Base-by-base conservation (phyloP, 805 yeast genomes). In the Lachancea lanzarotensis region DNA sequence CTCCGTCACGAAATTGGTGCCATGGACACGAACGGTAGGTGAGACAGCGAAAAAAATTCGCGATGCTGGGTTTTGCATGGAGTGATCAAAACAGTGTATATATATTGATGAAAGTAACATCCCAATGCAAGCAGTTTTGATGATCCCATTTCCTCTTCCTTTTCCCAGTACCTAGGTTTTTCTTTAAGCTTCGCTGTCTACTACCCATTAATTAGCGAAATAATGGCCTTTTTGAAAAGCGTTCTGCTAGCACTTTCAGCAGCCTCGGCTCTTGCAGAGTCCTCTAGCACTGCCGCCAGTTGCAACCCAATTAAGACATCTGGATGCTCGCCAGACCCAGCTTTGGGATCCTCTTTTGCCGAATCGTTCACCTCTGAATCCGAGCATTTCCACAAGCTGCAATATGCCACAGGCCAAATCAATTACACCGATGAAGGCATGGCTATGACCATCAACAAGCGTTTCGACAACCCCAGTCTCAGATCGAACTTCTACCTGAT, bases 401-500 rank as follows among this genome's bases (percentile, higher is more conserved):
- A 66, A 67, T 42, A 62, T 71, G 27, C 62, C 27, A 68, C 72
- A 9, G 75, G 78, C 18, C 61, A 68, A 22, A 59, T 75, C 47
- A 61, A 76, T 3, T 73, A 71, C 41, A 71, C 71, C 53, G 52
- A 69, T 8, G 69, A 67, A 7, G 97, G 97, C n/a, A 65, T 81
- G 11, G 57, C 66, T 33, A 63, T 90, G 53, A 74, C 82, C 1
- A 62, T 90, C 34, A 69, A 74, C 2, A 69, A 81, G 52, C 70
- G 82, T 53, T 81, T 71, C 47, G 93, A 87, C 60, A 84, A 85
- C 59, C 96, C 96, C 3, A 75, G 89, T 5, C 66, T 88, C 45
- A 74, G 72, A 52, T 86, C 95, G 3, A 75, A 82, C 50, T 87
- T 84, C 62, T 87, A 87, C 67, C 77, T 90, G 54, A 85, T 89